phyloP scores from a whole-genome alignment of 768 basidiomycete species.

The Tulasnella calospora region DNA sequence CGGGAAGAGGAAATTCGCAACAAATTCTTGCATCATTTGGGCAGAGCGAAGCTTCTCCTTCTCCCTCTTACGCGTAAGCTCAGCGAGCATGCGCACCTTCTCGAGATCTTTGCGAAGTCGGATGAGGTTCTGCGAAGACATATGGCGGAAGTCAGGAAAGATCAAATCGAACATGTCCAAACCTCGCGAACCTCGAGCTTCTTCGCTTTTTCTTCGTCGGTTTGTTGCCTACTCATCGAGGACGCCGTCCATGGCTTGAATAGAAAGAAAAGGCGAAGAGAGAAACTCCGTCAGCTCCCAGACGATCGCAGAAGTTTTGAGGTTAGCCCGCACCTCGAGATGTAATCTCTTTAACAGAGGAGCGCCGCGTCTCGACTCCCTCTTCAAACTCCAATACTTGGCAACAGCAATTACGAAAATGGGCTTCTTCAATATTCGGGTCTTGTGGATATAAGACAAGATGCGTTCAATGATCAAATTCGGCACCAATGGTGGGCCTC shows the following conservation, averaged over 20 bases:
- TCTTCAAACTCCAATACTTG: slow-evolving; percentile 95
- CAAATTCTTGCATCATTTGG: slow-evolving; percentile 59
- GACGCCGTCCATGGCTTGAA: slow-evolving; percentile 85
- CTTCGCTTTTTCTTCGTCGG: slow-evolving; percentile 74
- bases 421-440: slow-evolving; percentile 66
- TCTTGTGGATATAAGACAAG: slow-evolving; percentile 61
- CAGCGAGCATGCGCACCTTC: slow-evolving; percentile 58
- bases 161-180: not conserved
- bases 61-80: slow-evolving; percentile 72
- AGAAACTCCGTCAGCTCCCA: not conserved
- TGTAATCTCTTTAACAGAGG: slow-evolving; percentile 89
- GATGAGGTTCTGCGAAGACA: slow-evolving; percentile 50
- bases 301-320: not conserved
- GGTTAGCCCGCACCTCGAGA: slow-evolving; percentile 52
- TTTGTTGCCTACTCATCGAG: slow-evolving; percentile 56
- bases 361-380: slow-evolving; percentile 88
- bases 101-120: slow-evolving; percentile 73
- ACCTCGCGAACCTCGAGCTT: slow-evolving; percentile 65
- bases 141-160: slow-evolving; percentile 14
- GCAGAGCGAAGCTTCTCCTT: slow-evolving; percentile 67
- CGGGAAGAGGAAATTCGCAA: slow-evolving; percentile 62
- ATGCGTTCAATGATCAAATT: slow-evolving; percentile 76
- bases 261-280: not conserved
- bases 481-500: slow-evolving; percentile 89
- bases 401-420: slow-evolving; percentile 75